phyloP scores from a whole-genome alignment of 2,329 filamentous ascomycete species.

The Exophiala sp. region DNA sequence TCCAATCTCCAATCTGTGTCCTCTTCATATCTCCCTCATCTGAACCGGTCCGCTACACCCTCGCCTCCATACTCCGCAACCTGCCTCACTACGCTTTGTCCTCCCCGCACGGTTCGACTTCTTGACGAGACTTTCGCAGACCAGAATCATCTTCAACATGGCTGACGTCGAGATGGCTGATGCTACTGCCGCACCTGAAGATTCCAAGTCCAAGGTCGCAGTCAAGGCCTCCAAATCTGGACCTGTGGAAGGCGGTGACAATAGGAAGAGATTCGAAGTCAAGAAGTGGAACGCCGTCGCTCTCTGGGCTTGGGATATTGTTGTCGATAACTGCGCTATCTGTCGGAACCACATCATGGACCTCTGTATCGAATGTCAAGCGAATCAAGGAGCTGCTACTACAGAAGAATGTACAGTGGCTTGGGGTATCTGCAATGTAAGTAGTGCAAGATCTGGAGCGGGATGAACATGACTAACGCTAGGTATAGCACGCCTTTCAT shows the following conservation, averaged over 20 bases:
- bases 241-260: slow-evolving; percentile 53
- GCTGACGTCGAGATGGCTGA: slow-evolving; percentile 97
- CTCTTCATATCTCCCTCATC: not conserved
- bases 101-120: slow-evolving; percentile 22
- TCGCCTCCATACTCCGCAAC: slow-evolving; percentile 7
- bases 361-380: slow-evolving; percentile 97
- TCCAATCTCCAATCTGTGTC: not conserved
- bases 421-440: slow-evolving; percentile 98
- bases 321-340: slow-evolving; percentile 98
- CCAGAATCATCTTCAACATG: slow-evolving; percentile 54
- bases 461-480: slow-evolving; percentile 4
- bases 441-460: slow-evolving; percentile 36
- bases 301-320: slow-evolving; percentile 98
- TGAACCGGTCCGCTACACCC: not conserved
- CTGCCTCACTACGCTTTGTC: slow-evolving; percentile 4
- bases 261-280: slow-evolving; percentile 95
- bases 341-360: slow-evolving; percentile 99
- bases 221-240: slow-evolving; percentile 57
- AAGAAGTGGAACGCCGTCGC: slow-evolving; percentile 99
- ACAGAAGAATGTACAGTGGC: slow-evolving; percentile 98
- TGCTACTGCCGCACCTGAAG: slow-evolving; percentile 54
- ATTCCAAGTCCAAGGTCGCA: slow-evolving; percentile 52
- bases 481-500: slow-evolving; percentile 86
- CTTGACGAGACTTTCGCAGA: slow-evolving; percentile 5
- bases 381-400: slow-evolving; percentile 94